These are phyloP conservation scores for Termitomyces heimii DNA, from an alignment of 768 basidiomycete species.

Conservation along the genomic window DNA sequence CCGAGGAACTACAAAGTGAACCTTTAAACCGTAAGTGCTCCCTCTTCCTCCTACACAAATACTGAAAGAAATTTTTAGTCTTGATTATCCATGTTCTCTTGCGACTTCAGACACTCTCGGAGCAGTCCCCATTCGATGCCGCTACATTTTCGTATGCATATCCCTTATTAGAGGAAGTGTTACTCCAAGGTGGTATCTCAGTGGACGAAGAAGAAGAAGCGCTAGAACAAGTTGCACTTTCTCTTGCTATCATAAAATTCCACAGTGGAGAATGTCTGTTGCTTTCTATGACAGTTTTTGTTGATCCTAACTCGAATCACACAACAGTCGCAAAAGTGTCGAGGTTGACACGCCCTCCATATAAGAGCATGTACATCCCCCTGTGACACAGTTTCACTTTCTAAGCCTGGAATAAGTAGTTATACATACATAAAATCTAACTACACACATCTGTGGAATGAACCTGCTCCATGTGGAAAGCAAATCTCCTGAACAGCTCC, in stretches of 20 bases:
- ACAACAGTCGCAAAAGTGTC: conserved; percentile 63
- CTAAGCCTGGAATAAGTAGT: too few relatives aligned
- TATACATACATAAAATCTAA: too few relatives aligned
- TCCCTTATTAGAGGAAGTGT: conserved; percentile 70
- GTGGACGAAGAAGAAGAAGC: conserved; percentile 66
- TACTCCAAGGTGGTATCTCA: conserved; percentile 62
- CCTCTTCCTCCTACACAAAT: background rate
- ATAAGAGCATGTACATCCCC: too few relatives aligned
- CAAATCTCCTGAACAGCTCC: too few relatives aligned
- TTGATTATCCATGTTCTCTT: too few relatives aligned
- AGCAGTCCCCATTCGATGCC: conserved; percentile 76
- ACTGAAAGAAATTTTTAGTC: conserved; percentile 25
- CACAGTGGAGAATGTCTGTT: conserved; percentile 69
- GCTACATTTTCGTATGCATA: conserved; percentile 81
- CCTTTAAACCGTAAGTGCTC: conserved; percentile 48
- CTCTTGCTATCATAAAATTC: conserved; percentile 62
- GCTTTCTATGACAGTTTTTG: background rate
- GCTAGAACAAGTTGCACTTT: conserved; percentile 72
- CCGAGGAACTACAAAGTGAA: conserved; percentile 70
- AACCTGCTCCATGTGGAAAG: too few relatives aligned
- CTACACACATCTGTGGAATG: too few relatives aligned
- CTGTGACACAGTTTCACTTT: too few relatives aligned
- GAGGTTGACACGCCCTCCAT: too few relatives aligned
- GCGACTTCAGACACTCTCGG: conserved; percentile 71
- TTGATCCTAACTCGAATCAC: background rate